Conservation (phyloP, 2,329 filamentous ascomycete species). For the Penicillium brevicompactum region DNA sequence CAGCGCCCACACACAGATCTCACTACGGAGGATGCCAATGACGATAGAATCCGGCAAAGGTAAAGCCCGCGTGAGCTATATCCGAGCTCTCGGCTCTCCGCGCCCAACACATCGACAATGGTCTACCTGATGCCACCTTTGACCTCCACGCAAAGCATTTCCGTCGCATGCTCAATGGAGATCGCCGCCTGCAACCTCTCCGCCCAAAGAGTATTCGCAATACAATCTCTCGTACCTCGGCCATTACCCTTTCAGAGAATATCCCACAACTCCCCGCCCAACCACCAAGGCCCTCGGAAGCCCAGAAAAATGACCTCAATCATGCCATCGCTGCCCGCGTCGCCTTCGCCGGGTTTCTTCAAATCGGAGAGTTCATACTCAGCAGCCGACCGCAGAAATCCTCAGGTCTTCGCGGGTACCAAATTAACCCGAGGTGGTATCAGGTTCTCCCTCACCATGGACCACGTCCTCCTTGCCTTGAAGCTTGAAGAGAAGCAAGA, state of each 20-base stretch:
- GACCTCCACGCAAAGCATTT: slow-evolving; percentile 4
- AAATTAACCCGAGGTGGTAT: slow-evolving; percentile 4
- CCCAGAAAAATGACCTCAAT: slow-evolving; percentile 3
- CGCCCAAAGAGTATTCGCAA: background rate
- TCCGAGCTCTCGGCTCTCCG: slow-evolving; percentile 5
- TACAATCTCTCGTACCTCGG: slow-evolving; percentile 1
- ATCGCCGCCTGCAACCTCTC: slow-evolving; percentile 3
- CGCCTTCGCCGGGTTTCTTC: slow-evolving; percentile 7
- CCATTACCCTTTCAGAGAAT: slow-evolving; percentile 1
- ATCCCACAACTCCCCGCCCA: background rate
- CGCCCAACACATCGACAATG: slow-evolving; percentile 6
- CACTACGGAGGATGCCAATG: too few species aligned
- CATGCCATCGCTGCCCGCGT: slow-evolving; percentile 2
- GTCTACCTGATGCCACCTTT: slow-evolving; percentile 2
- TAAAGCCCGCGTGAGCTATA: slow-evolving; percentile 3
- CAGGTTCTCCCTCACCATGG: slow-evolving; percentile 5
- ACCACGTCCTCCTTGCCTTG: slow-evolving; percentile 2
- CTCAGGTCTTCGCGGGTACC: slow-evolving; percentile 4
- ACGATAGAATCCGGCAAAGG: background rate
- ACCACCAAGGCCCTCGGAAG: background rate
- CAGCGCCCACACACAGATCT: too few species aligned
- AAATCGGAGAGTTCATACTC: slow-evolving; percentile 7
- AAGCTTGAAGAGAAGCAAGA: slow-evolving; percentile 13
- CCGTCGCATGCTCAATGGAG: slow-evolving; percentile 6
- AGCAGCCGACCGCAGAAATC: background rate